Evolutionary conservation across 768 basidiomycete genomes (phyloP), one percentile per base, ranked within the genome.

Genomic region (Hygrocybe coccinea): DNA sequence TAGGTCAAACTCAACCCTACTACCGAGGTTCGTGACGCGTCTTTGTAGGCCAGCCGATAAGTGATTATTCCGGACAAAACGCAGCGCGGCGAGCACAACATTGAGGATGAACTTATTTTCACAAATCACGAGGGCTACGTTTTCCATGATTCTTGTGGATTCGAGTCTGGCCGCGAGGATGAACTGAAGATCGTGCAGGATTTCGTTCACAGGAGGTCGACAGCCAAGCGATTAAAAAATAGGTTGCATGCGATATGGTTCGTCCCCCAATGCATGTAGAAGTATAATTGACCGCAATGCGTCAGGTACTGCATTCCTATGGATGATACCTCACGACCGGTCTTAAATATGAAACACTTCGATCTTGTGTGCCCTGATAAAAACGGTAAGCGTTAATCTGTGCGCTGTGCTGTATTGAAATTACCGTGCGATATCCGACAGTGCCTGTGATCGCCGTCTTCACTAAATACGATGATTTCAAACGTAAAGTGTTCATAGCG

Each of bases 141-240:
- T 19, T 76, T 76, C 54, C 76, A 76, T 37, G 75, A 77, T 54
- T 77, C 76, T 17, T 54, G 64, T 43, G 76, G 74, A 3, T 74
- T 77, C 49, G 73, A 76, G 60, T 56, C 71, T 17, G 75, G 75
- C 3, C 60, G 58, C 2, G 59, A 21, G 1, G 55, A 59, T 2
- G 69, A 76, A 55, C 52, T 74, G 2, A 51, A 64, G 1, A 62
- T 50, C 7, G 67, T 76, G 21, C 61, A 57, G 44, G 39, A 49
- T 2, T 77, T 77, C 57, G 65, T 77, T 11, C 19, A 52, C n/a
- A 21, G 64, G 19, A 55, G 65, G 8, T 57, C 70, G 0, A 59
- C 58, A 3, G 39, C 48, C 1, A 57, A n/a, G 2, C 45, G 56
- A 9, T 52, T 68, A 0, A 43, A 61, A 14, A 55, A 72, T 25